Evolutionary conservation across 345 rosid species (phyloP).

Genomic region (Streptanthus diversifolius): DNA sequence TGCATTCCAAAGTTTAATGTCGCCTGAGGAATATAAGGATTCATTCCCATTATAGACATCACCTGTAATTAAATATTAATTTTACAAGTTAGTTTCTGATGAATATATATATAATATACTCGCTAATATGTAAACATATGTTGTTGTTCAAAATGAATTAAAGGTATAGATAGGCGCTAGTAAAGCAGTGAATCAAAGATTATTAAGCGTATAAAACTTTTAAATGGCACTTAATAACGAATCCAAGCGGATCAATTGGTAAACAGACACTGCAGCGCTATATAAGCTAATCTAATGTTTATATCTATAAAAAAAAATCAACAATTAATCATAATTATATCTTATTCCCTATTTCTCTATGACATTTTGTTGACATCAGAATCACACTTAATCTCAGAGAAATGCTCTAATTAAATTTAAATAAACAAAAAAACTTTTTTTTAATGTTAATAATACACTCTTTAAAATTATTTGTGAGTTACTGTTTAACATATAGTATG

Average conservation of each 20-base stretch:
- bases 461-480: neutral
- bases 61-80: constrained; percentile 1
- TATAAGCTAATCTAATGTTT: neutral
- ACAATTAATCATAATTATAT: neutral
- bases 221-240: neutral
- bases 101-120: neutral
- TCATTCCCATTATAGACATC: constrained; percentile 27
- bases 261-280: neutral
- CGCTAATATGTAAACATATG: neutral
- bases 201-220: neutral
- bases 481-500: neutral
- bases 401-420: neutral
- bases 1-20: constrained; percentile 11
- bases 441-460: neutral
- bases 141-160: neutral
- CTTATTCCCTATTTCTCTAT: neutral
- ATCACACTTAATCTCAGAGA: neutral
- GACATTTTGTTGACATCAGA: no score
- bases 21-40: constrained; percentile 10
- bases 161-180: neutral
- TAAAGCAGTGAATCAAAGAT: neutral
- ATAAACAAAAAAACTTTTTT: neutral
- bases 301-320: neutral
- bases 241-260: neutral
- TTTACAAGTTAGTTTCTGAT: constrained; percentile 1